Percentiles rank a stretch among this genome's conserved stretches.
Evolutionary conservation across 805 yeast genomes (phyloP).

Genomic region (Kuraishia floccosa): DNA sequence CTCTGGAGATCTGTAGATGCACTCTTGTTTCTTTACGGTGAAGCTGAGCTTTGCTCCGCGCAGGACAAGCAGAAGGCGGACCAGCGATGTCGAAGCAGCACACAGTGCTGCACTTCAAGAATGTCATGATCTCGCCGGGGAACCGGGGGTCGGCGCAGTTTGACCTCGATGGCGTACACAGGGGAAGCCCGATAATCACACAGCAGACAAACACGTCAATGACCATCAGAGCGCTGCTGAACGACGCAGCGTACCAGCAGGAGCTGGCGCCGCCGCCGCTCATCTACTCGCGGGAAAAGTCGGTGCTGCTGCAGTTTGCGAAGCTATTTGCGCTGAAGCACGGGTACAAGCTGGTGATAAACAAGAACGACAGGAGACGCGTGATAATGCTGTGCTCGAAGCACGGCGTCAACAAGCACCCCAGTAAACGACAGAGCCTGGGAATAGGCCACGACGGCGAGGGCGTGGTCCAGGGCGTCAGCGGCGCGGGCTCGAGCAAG

Average conservation of each 20-base stretch:
- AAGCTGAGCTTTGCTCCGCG: too few species aligned
- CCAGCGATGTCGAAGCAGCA: too few species aligned
- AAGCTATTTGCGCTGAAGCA: slow-evolving; percentile 11
- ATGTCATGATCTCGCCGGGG: too few species aligned
- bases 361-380: slow-evolving; percentile 13
- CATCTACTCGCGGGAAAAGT: slow-evolving; percentile 10
- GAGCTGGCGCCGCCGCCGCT: slow-evolving; percentile 9
- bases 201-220: neutral
- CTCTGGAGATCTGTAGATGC: too few species aligned
- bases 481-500: neutral
- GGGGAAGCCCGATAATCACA: too few species aligned
- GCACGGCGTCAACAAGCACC: slow-evolving; percentile 5
- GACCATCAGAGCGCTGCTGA: neutral
- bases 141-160: too few species aligned
- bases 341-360: slow-evolving; percentile 12
- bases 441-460: slow-evolving; percentile 4
- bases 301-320: slow-evolving; percentile 11
- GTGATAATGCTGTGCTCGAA: slow-evolving; percentile 12
- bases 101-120: too few species aligned
- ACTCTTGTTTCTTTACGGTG: too few species aligned
- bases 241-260: neutral
- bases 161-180: too few species aligned
- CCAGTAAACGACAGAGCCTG: slow-evolving; percentile 1
- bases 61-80: too few species aligned
- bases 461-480: neutral